phyloP scores from a whole-genome alignment of 208 protist species.

The Herpetomonas tarakana region DNA sequence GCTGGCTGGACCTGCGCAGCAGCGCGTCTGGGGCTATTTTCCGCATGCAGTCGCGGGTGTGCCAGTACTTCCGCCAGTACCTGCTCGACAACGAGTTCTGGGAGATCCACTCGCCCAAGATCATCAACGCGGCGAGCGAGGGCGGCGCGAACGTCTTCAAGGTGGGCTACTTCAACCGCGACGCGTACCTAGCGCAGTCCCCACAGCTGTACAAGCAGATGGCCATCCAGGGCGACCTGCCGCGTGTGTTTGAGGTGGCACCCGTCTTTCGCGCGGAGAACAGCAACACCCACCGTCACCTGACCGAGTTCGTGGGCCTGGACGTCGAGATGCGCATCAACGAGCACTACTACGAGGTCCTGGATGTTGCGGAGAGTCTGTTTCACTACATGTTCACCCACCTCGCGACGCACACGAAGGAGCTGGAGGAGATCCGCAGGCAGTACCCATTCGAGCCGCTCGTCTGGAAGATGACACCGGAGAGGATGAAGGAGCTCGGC shows the following conservation, averaged over 20 bases:
- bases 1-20: conserved; percentile 98
- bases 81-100: conserved; percentile 93
- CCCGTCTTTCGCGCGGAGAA: conserved; percentile 99
- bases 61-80: conserved; percentile 96
- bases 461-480: conserved; percentile 77
- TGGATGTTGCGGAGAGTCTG: conserved; percentile 95
- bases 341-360: conserved; percentile 99
- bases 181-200: conserved; percentile 98
- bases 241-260: conserved; percentile 94
- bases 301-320: conserved; percentile 99
- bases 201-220: conserved; percentile 99
- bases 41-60: conserved; percentile 92
- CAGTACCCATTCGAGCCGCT: conserved; percentile 96
- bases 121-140: conserved; percentile 97
- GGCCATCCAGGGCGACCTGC: conserved; percentile 96
- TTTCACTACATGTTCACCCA: conserved; percentile 97
- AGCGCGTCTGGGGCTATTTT: conserved; percentile 97
- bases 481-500: conserved; percentile 80
- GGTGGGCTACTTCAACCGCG: conserved; percentile 90
- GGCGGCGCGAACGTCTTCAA: conserved; percentile 95
- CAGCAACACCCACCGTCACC: conserved; percentile 98
- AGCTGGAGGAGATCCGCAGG: conserved; percentile 80
- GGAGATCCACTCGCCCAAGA: conserved; percentile 99
- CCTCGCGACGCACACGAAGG: conserved; percentile 61
- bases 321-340: conserved; percentile 99